Evolutionary conservation across 352 stramenopile genomes (phyloP).

Genomic region (Elongisporangium prolatum): DNA sequence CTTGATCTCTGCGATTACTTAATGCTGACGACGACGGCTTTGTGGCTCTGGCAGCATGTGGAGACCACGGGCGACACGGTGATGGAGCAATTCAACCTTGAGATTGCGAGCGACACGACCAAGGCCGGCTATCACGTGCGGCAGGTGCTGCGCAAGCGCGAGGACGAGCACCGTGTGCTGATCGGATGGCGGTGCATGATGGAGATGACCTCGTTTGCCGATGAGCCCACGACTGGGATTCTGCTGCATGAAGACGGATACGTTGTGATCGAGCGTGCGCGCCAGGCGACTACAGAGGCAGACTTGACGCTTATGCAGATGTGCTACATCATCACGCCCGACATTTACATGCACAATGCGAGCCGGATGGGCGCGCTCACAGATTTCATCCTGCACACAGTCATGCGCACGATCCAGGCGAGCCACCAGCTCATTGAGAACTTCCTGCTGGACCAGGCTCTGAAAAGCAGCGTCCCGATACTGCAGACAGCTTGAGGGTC

Average conservation of each 20-base stretch:
- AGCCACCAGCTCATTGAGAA: slow-evolving; percentile 53
- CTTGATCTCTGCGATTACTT: slow-evolving; percentile 1
- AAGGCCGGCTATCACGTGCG: slow-evolving; percentile 47
- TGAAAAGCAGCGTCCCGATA: slow-evolving; percentile 3
- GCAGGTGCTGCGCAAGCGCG: slow-evolving; percentile 43
- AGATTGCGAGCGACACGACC: slow-evolving; percentile 47
- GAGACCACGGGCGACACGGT: slow-evolving; percentile 48
- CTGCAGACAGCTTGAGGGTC: background rate
- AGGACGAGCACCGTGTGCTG: slow-evolving; percentile 38
- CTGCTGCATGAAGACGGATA: slow-evolving; percentile 56
- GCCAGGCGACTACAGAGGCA: slow-evolving; percentile 19
- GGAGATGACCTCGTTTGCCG: slow-evolving; percentile 43
- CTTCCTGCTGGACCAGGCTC: slow-evolving; percentile 36
- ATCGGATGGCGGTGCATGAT: slow-evolving; percentile 55
- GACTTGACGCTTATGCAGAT: slow-evolving; percentile 40
- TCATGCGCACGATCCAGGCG: slow-evolving; percentile 27
- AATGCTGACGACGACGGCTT: slow-evolving; percentile 7
- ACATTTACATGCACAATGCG: slow-evolving; percentile 56
- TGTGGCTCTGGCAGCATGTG: slow-evolving; percentile 18
- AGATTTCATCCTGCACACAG: slow-evolving; percentile 36
- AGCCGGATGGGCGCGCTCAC: slow-evolving; percentile 36
- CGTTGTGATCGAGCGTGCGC: slow-evolving; percentile 40
- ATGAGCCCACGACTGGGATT: slow-evolving; percentile 27
- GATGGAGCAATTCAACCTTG: slow-evolving; percentile 50
- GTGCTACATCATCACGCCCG: slow-evolving; percentile 53